Base-by-base conservation (phyloP, 495 filamentous ascomycete genomes). In the Viridothelium virens region DNA sequence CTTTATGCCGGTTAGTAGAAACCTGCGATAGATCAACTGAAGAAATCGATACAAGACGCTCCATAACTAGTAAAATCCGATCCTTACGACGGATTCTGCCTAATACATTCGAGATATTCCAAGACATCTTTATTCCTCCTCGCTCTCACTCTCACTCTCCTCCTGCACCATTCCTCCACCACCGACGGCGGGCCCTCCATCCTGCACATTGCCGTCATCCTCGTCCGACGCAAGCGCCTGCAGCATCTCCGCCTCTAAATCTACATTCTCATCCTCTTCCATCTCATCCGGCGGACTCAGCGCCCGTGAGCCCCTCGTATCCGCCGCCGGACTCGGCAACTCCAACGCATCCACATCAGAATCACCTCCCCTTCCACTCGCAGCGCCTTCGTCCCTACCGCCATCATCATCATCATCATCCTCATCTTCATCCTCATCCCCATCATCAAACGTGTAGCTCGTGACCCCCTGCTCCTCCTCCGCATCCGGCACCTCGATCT, bases 221-320 rank as follows among this genome's bases (percentile, higher is more conserved):
- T 16, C 79, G 77, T 38, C 79, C 79, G 1, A 77, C 77, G 33
- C 71, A 79, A 59, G 77, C 79, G 16, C 78, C 79, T 67, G 61
- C 66, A 6, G 64, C 62, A 47, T 48, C 44, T 67, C 62, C 39
- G 66, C 65, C 33, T 59, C 48, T 10, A 64, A 62, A 44, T 39
- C 64, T 50, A 56, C 64, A 47, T 50, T 44, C n/a, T 38, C 38
- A 25, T 56, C 18, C 37, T 66, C 38, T 6, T 38, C 38, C 61
- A 61, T 56, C 67, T 37, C 65, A 62, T 36, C 69, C 59, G 39
- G 25, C 53, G 31, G 53, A 36, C 31, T 59, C 31, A 59, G 31
- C 31, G 53, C 31, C 63, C 66, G 61, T 56, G 6, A 5, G 41
- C n/a, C 39, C 14, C 37, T 53, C 18, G 31, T 18, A 25, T 34